Evolutionary conservation across 352 stramenopile genomes (phyloP), one percentile per base, ranked within the genome.

Genomic region (Pythium utonaiense): DNA sequence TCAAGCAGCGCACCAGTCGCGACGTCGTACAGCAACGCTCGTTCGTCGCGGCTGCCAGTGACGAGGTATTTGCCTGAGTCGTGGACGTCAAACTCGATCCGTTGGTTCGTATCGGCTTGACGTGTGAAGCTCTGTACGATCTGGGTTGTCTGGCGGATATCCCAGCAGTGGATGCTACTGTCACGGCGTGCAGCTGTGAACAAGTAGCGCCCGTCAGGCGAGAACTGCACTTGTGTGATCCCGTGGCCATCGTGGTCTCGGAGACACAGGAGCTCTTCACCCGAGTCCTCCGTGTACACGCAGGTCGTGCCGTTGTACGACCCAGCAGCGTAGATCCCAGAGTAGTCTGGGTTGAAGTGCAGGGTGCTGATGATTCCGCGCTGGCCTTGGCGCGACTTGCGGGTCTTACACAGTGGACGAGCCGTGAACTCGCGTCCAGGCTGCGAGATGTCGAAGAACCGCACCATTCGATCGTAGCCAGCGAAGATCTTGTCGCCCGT

Each of bases 391-490:
- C 75, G 78, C 21, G 83, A 80, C 22, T 77, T 79, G 33, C 83
- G 78, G 25, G 84, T 93, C 61, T 80, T 80, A 54, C 71, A 84
- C 45, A 90, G 67, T n/a, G 78, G 67, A 1, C 74, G 73, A 10
- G 77, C 62, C 33, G 54, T 51, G 53, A 84, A 92, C 57, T 91
- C 73, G 12, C 80, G 67, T 51, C 80, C 86, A 1, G 80, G 78
- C 59, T 82, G 78, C 24, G 77, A 74, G 30, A 90, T 73, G 57
- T 96, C 80, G 50, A 93, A 94, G 65, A 84, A 75, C n/a, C 82
- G 82, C 42, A 96, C 78, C 61, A 85, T 88, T 45, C 85, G 82
- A 53, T 96, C 82, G 52, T 90, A 92, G n/a, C 89, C 89, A 12
- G 74, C 78, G 38, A 92, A 96, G 42, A 97, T 77, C 53, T 90